Evolutionary conservation across 306 rosid species (phyloP).

Genomic region (Corylus heterophylla): DNA sequence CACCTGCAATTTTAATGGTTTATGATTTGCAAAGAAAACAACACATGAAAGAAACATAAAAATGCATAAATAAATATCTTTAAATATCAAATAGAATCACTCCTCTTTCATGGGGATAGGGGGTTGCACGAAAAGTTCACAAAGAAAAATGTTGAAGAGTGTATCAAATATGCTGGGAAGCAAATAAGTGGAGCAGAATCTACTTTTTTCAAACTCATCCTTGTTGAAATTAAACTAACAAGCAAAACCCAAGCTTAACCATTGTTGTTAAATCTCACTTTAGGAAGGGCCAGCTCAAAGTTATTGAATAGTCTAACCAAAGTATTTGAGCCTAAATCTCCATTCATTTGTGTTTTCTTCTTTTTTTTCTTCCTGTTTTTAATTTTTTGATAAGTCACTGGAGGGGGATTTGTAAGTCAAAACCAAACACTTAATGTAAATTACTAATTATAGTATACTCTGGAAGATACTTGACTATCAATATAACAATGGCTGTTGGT

Average conservation of each 20-base stretch:
- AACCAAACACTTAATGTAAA: neutral
- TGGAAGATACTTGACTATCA: neutral
- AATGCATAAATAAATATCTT: neutral
- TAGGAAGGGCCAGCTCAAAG: neutral
- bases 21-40: neutral
- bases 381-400: neutral
- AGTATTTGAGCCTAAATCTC: neutral
- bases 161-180: neutral
- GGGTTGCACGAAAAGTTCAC: neutral
- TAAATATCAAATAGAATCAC: neutral
- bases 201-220: neutral
- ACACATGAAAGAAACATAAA: neutral
- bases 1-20: neutral
- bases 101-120: neutral
- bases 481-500: neutral
- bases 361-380: too few relatives aligned
- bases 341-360: neutral
- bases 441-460: neutral
- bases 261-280: neutral
- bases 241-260: neutral
- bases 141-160: neutral
- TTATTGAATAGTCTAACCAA: neutral
- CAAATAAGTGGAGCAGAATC: neutral
- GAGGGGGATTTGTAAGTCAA: neutral
- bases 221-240: neutral